These are phyloP conservation scores for Nakazawaea populi DNA, from an alignment of 805 yeast genomes.

Conservation along the genomic window DNA sequence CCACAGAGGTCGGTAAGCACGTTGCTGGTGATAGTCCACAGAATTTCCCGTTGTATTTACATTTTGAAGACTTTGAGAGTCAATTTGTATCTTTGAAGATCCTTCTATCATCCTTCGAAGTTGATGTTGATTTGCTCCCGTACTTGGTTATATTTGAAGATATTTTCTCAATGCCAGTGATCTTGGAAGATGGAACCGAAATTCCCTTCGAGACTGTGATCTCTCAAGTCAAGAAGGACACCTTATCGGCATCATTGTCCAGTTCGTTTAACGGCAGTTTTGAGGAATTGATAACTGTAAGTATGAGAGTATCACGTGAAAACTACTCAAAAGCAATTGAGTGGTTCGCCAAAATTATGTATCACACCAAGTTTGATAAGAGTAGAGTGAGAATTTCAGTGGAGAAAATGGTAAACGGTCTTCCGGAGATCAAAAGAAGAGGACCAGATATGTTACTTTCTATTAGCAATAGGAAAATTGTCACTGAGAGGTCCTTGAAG, in stretches of 20 bases:
- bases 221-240: constrained; percentile 63
- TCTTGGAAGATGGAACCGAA: constrained; percentile 49
- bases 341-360: constrained; percentile 69
- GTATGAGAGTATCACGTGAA: constrained; percentile 50
- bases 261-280: constrained; percentile 51
- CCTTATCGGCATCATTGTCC: constrained; percentile 52
- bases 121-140: constrained; percentile 50
- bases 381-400: constrained; percentile 61
- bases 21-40: constrained; percentile 28
- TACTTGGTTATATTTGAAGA: constrained; percentile 59
- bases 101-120: constrained; percentile 47
- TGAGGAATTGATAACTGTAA: constrained; percentile 60
- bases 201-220: constrained; percentile 76
- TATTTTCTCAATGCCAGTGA: constrained; percentile 68
- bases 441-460: constrained; percentile 65
- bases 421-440: constrained; percentile 59
- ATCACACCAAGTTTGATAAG: constrained; percentile 64
- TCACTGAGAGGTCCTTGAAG: constrained; percentile 55
- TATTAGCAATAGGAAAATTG: constrained; percentile 45
- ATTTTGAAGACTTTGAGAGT: constrained; percentile 74
- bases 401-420: constrained; percentile 52
- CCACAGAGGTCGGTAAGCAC: constrained; percentile 17
- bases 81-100: constrained; percentile 70
- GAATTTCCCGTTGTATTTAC: constrained; percentile 62
- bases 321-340: constrained; percentile 66